Conservation (phyloP, 2,329 filamentous ascomycete species). For the Aureobasidium uvarum region DNA sequence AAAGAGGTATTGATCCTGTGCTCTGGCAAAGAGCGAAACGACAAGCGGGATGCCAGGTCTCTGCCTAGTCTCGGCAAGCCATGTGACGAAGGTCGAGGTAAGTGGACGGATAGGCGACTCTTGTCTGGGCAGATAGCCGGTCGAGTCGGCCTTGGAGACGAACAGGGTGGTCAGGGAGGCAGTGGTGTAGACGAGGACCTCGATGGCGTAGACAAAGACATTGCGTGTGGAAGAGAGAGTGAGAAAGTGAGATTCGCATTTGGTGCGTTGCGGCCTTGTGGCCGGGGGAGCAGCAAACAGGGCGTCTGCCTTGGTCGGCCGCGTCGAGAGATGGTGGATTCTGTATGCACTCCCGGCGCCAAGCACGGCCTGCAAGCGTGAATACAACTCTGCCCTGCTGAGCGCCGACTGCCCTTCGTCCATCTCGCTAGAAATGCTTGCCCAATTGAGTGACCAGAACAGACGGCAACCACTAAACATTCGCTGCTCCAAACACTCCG, state of each 20-base stretch:
- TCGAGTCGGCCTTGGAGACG: slow-evolving; percentile 95
- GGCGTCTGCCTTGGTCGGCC: slow-evolving; percentile 68
- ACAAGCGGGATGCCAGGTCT: slow-evolving; percentile 67
- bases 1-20: slow-evolving; percentile 93
- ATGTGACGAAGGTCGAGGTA: slow-evolving; percentile 70
- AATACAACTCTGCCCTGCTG: slow-evolving; percentile 33
- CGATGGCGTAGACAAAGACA: slow-evolving; percentile 77
- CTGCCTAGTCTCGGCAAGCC: slow-evolving; percentile 66
- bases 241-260: slow-evolving; percentile 80
- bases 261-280: slow-evolving; percentile 70
- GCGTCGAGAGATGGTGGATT: slow-evolving; percentile 84
- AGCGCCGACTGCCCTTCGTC: background rate
- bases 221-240: slow-evolving; percentile 53
- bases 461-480: slow-evolving; percentile 3
- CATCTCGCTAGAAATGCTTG: slow-evolving; percentile 18
- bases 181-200: slow-evolving; percentile 83
- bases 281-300: slow-evolving; percentile 78
- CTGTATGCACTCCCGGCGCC: slow-evolving; percentile 60
- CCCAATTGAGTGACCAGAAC: background rate
- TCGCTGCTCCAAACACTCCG: slow-evolving; percentile 1
- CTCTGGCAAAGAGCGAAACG: slow-evolving; percentile 85
- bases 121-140: slow-evolving; percentile 64
- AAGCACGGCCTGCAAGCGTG: slow-evolving; percentile 53
- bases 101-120: slow-evolving; percentile 70
- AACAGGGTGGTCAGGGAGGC: slow-evolving; percentile 80